Conservation (phyloP, 2,329 filamentous ascomycete genomes). For the Apiospora arundinis region DNA sequence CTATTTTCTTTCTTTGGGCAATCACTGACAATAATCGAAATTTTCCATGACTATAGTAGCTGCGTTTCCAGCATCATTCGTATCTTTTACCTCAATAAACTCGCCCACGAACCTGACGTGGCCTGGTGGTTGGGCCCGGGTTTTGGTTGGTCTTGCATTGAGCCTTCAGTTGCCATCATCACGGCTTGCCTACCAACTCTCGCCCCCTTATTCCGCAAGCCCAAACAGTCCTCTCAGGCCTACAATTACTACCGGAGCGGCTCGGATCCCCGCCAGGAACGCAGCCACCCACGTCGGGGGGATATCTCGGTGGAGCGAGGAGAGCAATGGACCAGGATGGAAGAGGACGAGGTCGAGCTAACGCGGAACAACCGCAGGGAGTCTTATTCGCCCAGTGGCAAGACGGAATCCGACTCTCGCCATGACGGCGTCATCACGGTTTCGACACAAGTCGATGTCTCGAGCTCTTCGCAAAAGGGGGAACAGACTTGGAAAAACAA, state of each 20-base stretch:
- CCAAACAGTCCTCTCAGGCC: neutral
- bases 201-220: constrained; percentile 39
- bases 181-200: constrained; percentile 44
- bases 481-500: neutral
- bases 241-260: constrained; percentile 7
- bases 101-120: constrained; percentile 33
- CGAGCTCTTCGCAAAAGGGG: neutral
- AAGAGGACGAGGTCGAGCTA: constrained; percentile 24
- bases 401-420: neutral
- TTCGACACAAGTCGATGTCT: neutral
- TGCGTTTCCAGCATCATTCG: constrained; percentile 39
- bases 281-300: neutral
- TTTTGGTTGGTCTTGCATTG: constrained; percentile 43
- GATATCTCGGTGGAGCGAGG: neutral
- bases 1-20: no score
- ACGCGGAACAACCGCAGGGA: neutral
- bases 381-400: neutral
- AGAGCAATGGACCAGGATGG: neutral
- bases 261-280: neutral
- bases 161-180: constrained; percentile 44
- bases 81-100: constrained; percentile 36
- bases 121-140: constrained; percentile 38
- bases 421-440: constrained; percentile 2
- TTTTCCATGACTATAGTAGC: constrained; percentile 28
- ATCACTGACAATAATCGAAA: no score